Percentiles rank a stretch among this genome's conserved stretches.
phyloP scores from a whole-genome alignment of 1,284 basidiomycete species.

The Ustilago shanxiensis region DNA sequence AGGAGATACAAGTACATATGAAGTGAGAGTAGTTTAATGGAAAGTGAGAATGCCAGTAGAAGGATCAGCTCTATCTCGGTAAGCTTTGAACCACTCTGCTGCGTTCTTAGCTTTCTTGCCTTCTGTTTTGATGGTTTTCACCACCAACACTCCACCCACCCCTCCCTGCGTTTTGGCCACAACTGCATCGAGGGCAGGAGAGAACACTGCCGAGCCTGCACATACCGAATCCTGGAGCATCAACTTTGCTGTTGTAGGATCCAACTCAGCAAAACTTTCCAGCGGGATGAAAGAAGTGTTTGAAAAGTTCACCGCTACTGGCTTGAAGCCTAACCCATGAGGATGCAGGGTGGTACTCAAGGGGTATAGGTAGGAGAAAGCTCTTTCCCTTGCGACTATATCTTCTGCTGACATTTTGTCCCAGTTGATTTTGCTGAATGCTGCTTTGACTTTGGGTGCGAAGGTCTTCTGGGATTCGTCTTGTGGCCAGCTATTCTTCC shows the following conservation, averaged over 20 bases:
- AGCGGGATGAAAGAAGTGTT: background rate
- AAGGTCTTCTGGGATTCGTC: conserved; percentile 23
- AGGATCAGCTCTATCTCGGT: conserved; percentile 47
- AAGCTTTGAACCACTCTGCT: conserved; percentile 52
- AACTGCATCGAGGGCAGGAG: conserved; percentile 11
- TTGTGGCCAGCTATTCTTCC: conserved; percentile 72
- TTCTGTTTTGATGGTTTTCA: conserved; percentile 33
- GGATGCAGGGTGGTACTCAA: conserved; percentile 39
- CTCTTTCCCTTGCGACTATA: conserved; percentile 56
- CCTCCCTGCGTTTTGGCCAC: conserved; percentile 13
- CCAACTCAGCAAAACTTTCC: background rate
- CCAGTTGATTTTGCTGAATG: conserved; percentile 47
- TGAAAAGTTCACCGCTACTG: conserved; percentile 7
- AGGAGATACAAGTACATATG: conserved; percentile 3
- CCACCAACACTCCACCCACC: conserved; percentile 6
- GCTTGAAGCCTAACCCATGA: background rate
- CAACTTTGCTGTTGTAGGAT: background rate
- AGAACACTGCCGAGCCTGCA: conserved; percentile 32
- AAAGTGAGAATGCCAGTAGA: conserved; percentile 15
- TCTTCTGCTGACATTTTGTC: conserved; percentile 40
- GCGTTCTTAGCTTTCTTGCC: conserved; percentile 46
- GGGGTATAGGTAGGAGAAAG: conserved; percentile 54
- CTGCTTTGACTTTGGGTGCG: conserved; percentile 58
- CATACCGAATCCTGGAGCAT: background rate
- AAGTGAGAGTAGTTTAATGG: background rate